A percentile compares a stretch with the other conserved stretches of the same genome.
These are phyloP conservation scores for Backusella sp. DNA, from an alignment of 192 early-diverging fungal genomes.

Conservation along the genomic window DNA sequence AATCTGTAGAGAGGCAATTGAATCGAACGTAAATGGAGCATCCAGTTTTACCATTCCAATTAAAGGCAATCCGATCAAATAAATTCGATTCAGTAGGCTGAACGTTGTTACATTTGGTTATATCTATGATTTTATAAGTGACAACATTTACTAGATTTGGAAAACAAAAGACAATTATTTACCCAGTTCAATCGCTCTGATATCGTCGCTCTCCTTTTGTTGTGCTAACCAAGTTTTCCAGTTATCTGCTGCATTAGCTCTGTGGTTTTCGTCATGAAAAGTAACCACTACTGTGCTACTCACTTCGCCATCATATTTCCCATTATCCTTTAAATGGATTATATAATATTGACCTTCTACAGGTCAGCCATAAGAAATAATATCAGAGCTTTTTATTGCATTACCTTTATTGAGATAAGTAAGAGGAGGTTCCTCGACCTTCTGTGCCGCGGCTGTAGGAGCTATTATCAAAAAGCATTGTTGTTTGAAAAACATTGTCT, in stretches of 20 bases:
- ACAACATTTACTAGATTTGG: neutral
- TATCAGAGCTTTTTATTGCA: neutral
- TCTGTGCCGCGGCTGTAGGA: slow-evolving; percentile 54
- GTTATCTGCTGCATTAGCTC: slow-evolving; percentile 55
- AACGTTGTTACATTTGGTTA: slow-evolving; percentile 34
- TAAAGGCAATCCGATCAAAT: slow-evolving; percentile 69
- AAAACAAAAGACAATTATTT: neutral
- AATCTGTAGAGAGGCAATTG: slow-evolving; percentile 78
- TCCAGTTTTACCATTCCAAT: slow-evolving; percentile 65
- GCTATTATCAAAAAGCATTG: slow-evolving; percentile 22
- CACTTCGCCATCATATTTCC: slow-evolving; percentile 46
- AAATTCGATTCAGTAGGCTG: slow-evolving; percentile 50
- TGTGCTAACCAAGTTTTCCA: slow-evolving; percentile 78
- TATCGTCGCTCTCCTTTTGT: slow-evolving; percentile 52
- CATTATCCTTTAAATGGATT: slow-evolving; percentile 50
- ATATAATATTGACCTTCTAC: slow-evolving; percentile 56
- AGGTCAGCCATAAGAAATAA: neutral
- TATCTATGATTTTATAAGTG: neutral
- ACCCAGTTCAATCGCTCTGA: slow-evolving; percentile 66
- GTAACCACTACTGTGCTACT: slow-evolving; percentile 57
- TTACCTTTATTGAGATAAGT: slow-evolving; percentile 77
- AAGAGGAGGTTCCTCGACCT: slow-evolving; percentile 55
- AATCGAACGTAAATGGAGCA: slow-evolving; percentile 68
- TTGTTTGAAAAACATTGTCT: neutral
- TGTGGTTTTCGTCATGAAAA: slow-evolving; percentile 72